Evolutionary conservation across 2,329 filamentous ascomycete genomes (phyloP).

Genomic region (Sporothrix brasiliensis): DNA sequence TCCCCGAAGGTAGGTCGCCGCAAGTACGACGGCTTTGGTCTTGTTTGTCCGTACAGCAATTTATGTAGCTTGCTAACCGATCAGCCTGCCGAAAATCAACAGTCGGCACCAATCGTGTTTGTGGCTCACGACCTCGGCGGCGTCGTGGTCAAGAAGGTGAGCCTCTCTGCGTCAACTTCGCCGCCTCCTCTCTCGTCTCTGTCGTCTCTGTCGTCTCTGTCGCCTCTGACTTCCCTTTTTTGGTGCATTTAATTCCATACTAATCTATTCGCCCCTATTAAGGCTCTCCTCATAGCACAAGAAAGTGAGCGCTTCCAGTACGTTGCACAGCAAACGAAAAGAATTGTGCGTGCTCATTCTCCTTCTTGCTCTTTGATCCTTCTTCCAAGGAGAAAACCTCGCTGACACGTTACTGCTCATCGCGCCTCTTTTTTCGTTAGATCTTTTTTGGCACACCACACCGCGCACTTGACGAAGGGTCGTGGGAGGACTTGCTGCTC

Average conservation of each 20-base stretch:
- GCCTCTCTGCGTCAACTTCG: neutral
- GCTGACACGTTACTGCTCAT: constrained; percentile 5
- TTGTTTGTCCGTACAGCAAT: neutral
- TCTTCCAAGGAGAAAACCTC: neutral
- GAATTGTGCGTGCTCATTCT: neutral
- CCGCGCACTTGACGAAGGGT: constrained; percentile 14
- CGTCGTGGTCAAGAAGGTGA: constrained; percentile 20
- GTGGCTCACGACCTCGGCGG: constrained; percentile 24
- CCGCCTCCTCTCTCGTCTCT: no score
- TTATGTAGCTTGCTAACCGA: neutral
- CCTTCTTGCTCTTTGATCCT: neutral
- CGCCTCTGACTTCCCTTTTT: no score
- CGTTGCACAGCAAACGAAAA: neutral
- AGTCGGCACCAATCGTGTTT: constrained; percentile 12
- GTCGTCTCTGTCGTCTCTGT: neutral
- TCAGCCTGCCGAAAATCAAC: neutral
- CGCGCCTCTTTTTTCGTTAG: neutral
- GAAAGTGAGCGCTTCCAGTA: neutral
- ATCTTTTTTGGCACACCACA: constrained; percentile 24
- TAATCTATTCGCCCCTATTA: neutral
- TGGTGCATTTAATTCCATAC: neutral
- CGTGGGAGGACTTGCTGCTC: constrained; percentile 21
- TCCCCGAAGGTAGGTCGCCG: neutral
- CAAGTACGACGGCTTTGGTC: neutral
- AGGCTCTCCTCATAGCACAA: constrained; percentile 6